Conservation (phyloP, 192 early-diverging fungal species). For the Gamsiella multidivaricata region DNA sequence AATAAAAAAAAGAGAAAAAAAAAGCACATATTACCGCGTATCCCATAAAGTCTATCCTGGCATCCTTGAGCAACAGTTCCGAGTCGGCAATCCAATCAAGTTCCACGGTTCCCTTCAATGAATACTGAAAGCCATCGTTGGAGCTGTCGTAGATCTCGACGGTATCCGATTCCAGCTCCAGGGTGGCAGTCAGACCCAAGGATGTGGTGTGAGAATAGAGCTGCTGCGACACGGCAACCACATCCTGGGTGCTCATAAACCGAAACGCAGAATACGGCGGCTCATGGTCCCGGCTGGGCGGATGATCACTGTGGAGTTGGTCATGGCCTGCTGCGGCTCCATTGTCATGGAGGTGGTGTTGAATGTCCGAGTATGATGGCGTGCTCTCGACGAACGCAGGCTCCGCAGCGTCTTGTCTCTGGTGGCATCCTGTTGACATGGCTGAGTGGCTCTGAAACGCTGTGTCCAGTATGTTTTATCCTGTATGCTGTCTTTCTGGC, state of each 20-base stretch:
- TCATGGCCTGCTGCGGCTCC: background rate
- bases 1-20: conserved; percentile 12
- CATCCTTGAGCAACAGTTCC: conserved; percentile 43
- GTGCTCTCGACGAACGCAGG: conserved; percentile 5
- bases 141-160: conserved; percentile 52
- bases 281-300: background rate
- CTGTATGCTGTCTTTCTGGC: no score
- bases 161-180: conserved; percentile 42
- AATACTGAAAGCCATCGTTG: conserved; percentile 42
- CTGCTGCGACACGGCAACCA: conserved; percentile 2
- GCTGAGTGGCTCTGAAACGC: no score
- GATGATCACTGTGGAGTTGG: background rate
- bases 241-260: conserved; percentile 3
- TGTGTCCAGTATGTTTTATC: no score
- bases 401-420: conserved; percentile 10
- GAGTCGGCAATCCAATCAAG: conserved; percentile 22
- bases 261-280: conserved; percentile 9
- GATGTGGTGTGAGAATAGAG: background rate
- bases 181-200: conserved; percentile 15
- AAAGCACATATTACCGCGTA: conserved; percentile 33
- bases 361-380: conserved; percentile 38
- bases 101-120: conserved; percentile 40
- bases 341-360: background rate
- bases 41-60: conserved; percentile 50
- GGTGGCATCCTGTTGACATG: background rate